These are phyloP conservation scores for Beauveria sp. DNA, from an alignment of 2,329 filamentous ascomycete genomes.

Conservation along the genomic window DNA sequence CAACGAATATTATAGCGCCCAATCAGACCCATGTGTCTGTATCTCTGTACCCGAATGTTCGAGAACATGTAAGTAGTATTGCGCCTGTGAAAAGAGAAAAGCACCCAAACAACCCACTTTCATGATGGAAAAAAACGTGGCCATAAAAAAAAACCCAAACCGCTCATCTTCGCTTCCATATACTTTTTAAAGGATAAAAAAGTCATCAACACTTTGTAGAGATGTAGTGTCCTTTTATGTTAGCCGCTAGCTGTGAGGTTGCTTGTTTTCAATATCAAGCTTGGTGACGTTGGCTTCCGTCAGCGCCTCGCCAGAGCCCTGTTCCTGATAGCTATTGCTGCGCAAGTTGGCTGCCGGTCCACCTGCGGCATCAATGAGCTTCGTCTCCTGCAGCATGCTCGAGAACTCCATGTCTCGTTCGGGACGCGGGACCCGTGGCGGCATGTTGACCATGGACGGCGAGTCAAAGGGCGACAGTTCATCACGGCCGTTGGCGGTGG, in stretches of 20 bases:
- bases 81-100: background rate
- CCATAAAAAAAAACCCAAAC: background rate
- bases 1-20: background rate
- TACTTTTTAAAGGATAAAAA: background rate
- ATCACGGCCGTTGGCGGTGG: slow-evolving; percentile 28
- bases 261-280: slow-evolving; percentile 29
- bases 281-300: slow-evolving; percentile 48
- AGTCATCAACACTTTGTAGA: background rate
- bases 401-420: slow-evolving; percentile 34
- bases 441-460: slow-evolving; percentile 23
- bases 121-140: background rate
- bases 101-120: background rate
- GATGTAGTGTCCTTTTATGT: background rate
- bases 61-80: background rate
- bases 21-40: background rate
- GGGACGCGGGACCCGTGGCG: slow-evolving; percentile 25
- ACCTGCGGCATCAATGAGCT: slow-evolving; percentile 39
- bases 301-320: slow-evolving; percentile 34
- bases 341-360: slow-evolving; percentile 24
- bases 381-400: slow-evolving; percentile 38
- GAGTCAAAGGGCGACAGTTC: slow-evolving; percentile 37
- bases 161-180: background rate
- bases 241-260: background rate
- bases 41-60: background rate
- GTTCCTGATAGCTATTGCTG: slow-evolving; percentile 28